Base-by-base conservation (phyloP, 768 basidiomycete genomes). In the Termitomyces sp. region DNA sequence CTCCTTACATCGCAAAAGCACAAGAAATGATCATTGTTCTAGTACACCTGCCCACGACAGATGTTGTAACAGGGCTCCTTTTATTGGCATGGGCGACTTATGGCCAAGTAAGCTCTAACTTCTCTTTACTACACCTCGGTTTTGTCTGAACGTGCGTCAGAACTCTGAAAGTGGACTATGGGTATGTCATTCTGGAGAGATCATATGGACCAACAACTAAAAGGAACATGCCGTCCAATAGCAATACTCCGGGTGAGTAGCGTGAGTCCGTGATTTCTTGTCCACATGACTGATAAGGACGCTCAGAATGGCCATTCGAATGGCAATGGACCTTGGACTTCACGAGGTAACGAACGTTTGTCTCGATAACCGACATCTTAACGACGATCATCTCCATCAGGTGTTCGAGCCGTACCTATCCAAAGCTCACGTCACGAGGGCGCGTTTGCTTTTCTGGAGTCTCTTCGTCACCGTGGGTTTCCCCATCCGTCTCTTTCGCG, bases 231-330 rank as follows among this genome's bases (percentile, higher is more conserved):
- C 18, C 16, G 36, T 27, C 34, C 27, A 53, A 53, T 53, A 62
- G 61, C 55, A 62, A 59, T 62, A 62, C 39, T 62, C 61, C 39
- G 61, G 61, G 61, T 62, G 27, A 46, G 49, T 37, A 20, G 27
- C 36, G n/a, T 36, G 47, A 48, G 16, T 40, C 54, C 37, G 22
- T 43, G 12, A 52, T 2, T 49, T 46, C 22, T 36, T 20, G n/a
- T 44, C 34, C 27, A 53, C 45, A 57, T 50, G 30, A 40, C 55
- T 56, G 39, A 57, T 45, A 26, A 27, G 2, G 24, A 0, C 7
- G n/a, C 30, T 40, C 16, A 62, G 61, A 43, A 62, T 62, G 61
- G 61, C 61, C n/a, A 62, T 62, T 24, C 61, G 58, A 40, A 62
- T 62, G 61, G 61, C 61, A 33, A 52, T 62, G 45, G 61, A 62